Base-by-base conservation (phyloP, 371 early-diverging fungal genomes). In the Mucor plumbeus region DNA sequence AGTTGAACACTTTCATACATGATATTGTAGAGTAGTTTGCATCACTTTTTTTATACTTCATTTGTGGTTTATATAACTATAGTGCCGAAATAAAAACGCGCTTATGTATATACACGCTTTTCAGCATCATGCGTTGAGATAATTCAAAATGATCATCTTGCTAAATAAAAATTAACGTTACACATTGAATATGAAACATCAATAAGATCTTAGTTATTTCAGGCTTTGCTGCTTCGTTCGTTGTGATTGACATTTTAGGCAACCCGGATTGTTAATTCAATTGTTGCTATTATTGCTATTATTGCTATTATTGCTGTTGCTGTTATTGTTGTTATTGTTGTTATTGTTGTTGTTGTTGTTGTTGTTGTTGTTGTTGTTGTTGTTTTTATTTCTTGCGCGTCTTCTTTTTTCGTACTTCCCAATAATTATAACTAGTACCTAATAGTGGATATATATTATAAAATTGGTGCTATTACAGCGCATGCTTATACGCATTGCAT, bases 111-210 rank as follows among this genome's bases (percentile, higher is more conserved):
- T 48, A 17, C 48, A 48, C 48, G 48, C 48, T 19, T 48, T 48
- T 48, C 21, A 9, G 21, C 48, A 21, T 48, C 48, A 48, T 48
- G 19, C 48, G 21, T 19, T 17, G 19, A 21, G 19, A 48, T 48
- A 48, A 48, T 48, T 48, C 48, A 48, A 48, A 48, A n/a, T 48
- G 48, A 48, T 48, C 19, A 48, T 19, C 48, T 48, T 48, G 48
- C 0, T 9, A 15, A 7, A 21, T 8, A 21, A 19, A 1, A n/a
- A 19, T 9, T 8, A 48, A 48, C 7, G 48, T 48, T 48, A 48
- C 48, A 48, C 48, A 48, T 41, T 19, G 19, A 21, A 48, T 17
- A 19, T 48, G 48, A 48, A 48, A 48, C 48, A 48, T 48, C 48
- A 48, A 9, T 21, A 48, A 48, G 48, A 48, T 48, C 48, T 48